Evolutionary conservation across 345 rosid genomes (phyloP).

Genomic region (Bruguiera parviflora): DNA sequence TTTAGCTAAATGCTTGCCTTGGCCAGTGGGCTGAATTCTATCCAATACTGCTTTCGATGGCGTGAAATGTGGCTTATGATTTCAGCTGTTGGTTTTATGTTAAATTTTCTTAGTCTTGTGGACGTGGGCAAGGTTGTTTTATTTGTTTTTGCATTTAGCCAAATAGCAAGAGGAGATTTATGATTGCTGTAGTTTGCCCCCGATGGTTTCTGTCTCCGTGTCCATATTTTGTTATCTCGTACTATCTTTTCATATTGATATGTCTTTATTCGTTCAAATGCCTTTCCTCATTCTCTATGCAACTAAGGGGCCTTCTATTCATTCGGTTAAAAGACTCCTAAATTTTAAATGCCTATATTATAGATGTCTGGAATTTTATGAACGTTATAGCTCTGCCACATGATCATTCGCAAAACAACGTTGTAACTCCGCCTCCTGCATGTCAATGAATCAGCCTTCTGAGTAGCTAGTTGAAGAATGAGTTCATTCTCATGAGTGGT

Average conservation of each 20-base stretch:
- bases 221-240: constrained; percentile 19
- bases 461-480: no score
- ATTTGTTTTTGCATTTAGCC: constrained; percentile 40
- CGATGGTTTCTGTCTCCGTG: constrained; percentile 23
- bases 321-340: no score
- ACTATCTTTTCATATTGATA: background rate
- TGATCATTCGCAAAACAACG: no score
- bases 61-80: constrained; percentile 34
- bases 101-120: constrained; percentile 16
- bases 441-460: no score
- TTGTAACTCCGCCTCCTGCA: no score
- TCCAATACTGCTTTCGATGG: constrained; percentile 21
- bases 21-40: constrained; percentile 29
- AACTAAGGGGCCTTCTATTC: no score
- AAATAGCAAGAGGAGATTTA: constrained; percentile 30
- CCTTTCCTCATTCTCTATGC: background rate
- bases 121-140: constrained; percentile 37
- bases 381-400: no score
- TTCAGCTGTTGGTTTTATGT: constrained; percentile 31
- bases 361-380: no score
- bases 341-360: no score
- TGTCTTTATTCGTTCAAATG: background rate
- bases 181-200: constrained; percentile 32
- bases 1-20: constrained; percentile 44
- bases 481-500: no score